Base-by-base conservation (phyloP, 2,329 filamentous ascomycete species). In the Trichoderma endophyticum region DNA sequence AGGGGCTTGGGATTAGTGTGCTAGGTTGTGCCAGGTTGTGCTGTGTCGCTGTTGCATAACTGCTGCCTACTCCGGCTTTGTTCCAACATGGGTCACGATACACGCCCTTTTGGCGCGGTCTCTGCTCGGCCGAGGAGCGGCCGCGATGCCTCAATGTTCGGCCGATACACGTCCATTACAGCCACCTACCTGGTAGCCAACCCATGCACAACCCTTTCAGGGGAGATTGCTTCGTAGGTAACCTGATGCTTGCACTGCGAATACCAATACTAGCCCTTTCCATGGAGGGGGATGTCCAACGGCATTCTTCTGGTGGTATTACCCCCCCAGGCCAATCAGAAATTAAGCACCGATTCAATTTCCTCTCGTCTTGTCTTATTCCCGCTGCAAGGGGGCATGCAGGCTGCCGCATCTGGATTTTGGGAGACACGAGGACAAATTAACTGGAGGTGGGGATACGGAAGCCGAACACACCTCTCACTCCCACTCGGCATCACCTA, bases 301-400 rank as follows among this genome's bases (percentile, higher is more conserved):
- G 11, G 48, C 48, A 24, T 24, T 24, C 43, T 24, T 24, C 21
- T 24, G n/a, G 43, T 51, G 9, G 18, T 30, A 34, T 32, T 24
- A 18, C 15, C 26, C 21, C 18, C 18, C n/a, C 12, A 34, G 28
- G 43, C 14, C 4, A n/a, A 54, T 11, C 7, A 18, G 32, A 14
- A 36, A 12, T 3, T 26, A 64, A 51, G 36, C 61, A 30, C 26
- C 18, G 24, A 63, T 15, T 48, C n/a, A 51, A 24, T 11, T 57
- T 57, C 6, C 14, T 30, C 7, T 36, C 5, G n/a, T 24, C n/a
- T 32, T 32, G 24, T 21, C 48, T 66, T 57, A 57, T 56, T 66
- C 63, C 64, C 64, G 64, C 32, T 26, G 64, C 64, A 67, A 67
- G 48, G 48, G 48, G 64, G 64, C 21, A 32, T 36, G 32, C 30